phyloP scores from a whole-genome alignment of 495 filamentous ascomycete species.

The Tetracladium setigerum region DNA sequence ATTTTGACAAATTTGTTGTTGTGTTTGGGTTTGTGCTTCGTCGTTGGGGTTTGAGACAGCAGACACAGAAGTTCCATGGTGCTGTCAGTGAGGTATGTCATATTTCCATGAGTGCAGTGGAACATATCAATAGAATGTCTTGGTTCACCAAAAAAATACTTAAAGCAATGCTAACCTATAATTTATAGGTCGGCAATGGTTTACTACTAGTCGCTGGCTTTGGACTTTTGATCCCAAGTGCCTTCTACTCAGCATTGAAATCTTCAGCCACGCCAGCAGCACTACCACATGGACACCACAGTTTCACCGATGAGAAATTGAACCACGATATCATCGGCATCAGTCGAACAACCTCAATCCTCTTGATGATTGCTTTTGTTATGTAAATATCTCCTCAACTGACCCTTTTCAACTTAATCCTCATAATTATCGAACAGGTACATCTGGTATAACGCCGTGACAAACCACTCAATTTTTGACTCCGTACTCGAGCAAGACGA shows the following conservation, averaged over 20 bases:
- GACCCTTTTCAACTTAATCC: too few relatives aligned
- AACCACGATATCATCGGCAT: constrained; percentile 49
- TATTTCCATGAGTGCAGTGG: too few relatives aligned
- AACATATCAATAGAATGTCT: too few relatives aligned
- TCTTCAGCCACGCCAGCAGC: constrained; percentile 22
- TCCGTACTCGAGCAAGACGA: constrained; percentile 66
- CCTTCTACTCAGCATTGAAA: constrained; percentile 59
- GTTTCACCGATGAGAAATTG: constrained; percentile 28
- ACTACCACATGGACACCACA: too few relatives aligned
- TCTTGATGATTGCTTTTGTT: constrained; percentile 71
- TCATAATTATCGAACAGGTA: too few relatives aligned
- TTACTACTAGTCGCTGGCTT: constrained; percentile 36
- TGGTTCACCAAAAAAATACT: too few relatives aligned
- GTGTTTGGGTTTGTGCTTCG: constrained; percentile 72
- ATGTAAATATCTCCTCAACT: constrained; percentile 45
- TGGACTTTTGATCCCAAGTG: constrained; percentile 74
- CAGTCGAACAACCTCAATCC: constrained; percentile 66
- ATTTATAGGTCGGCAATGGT: too few relatives aligned
- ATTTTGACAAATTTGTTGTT: constrained; percentile 72
- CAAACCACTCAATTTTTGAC: constrained; percentile 20
- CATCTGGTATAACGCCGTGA: too few relatives aligned
- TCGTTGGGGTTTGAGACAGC: constrained; percentile 62
- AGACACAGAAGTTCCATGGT: constrained; percentile 63
- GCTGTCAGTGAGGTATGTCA: constrained; percentile 62
- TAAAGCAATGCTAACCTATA: too few relatives aligned